Conservation (phyloP, 805 yeast species). For the Kregervanrija pseudodelftensis region DNA sequence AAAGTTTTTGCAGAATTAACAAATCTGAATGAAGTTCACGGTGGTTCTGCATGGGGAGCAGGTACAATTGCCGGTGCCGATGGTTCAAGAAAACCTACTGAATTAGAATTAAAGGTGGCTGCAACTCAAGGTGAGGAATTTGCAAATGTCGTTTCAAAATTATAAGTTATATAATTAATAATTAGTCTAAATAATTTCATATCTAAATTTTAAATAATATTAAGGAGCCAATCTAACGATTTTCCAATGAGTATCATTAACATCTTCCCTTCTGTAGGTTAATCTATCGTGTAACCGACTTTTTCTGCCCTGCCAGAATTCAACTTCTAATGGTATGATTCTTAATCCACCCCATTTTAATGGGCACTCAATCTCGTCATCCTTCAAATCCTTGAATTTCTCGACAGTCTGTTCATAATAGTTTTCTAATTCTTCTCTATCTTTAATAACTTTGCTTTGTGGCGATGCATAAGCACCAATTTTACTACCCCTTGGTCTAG, state of each 20-base stretch:
- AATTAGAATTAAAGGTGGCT: constrained; percentile 57
- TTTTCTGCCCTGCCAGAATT: constrained; percentile 95
- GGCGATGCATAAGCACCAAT: constrained; percentile 98
- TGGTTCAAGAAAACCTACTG: constrained; percentile 65
- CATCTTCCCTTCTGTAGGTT: constrained; percentile 51
- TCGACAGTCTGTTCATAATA: constrained; percentile 40
- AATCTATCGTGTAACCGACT: constrained; percentile 88
- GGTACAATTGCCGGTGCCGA: constrained; percentile 72
- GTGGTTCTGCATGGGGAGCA: constrained; percentile 85
- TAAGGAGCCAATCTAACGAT: constrained; percentile 66
- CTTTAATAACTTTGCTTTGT: constrained; percentile 56
- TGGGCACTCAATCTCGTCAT: constrained; percentile 77
- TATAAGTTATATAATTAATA: constrained; percentile 1
- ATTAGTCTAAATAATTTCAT: neutral
- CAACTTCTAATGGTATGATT: constrained; percentile 81
- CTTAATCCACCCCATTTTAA: constrained; percentile 95
- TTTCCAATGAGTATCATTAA: constrained; percentile 49
- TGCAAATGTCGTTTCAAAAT: constrained; percentile 35
- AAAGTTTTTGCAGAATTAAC: constrained; percentile 46
- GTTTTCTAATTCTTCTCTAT: constrained; percentile 58
- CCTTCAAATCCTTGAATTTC: constrained; percentile 47
- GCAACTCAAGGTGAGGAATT: constrained; percentile 62
- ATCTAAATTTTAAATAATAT: neutral
- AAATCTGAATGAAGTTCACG: constrained; percentile 60
- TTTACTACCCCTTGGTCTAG: constrained; percentile 88